A percentile compares a stretch with the other conserved stretches of the same genome.
Evolutionary conservation across 108 stramenopile species (phyloP).

Genomic region (Nitzschia palea): DNA sequence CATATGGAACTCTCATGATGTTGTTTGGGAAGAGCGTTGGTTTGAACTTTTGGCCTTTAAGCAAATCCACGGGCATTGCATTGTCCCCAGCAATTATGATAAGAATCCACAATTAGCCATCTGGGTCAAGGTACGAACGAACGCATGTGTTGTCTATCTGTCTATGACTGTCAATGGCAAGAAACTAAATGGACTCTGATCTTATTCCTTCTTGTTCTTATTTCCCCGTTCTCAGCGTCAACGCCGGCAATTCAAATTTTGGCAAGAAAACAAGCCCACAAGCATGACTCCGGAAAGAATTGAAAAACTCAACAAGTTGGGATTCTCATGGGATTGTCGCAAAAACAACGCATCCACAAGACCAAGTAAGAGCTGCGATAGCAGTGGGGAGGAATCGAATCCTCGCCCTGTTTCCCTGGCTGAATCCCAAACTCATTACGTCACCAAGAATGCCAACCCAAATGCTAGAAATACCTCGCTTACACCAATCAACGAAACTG

Average conservation of each 20-base stretch:
- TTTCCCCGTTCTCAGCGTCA: constrained; percentile 42
- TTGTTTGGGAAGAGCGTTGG: constrained; percentile 37
- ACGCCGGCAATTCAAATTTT: constrained; percentile 50
- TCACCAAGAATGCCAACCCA: too few relatives aligned
- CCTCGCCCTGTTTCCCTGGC: too few relatives aligned
- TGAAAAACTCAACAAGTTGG: constrained; percentile 31
- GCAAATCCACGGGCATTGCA: constrained; percentile 35
- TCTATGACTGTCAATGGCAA: too few relatives aligned
- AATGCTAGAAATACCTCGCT: too few relatives aligned
- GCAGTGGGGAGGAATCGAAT: neutral
- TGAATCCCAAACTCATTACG: too few relatives aligned
- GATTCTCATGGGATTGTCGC: constrained; percentile 58
- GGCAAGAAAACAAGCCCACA: constrained; percentile 33
- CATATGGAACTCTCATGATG: constrained; percentile 51
- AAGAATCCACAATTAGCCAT: constrained; percentile 43
- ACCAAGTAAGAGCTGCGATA: neutral
- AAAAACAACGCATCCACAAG: constrained; percentile 6
- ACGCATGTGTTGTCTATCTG: too few relatives aligned
- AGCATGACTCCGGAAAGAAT: constrained; percentile 52
- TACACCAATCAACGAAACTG: too few relatives aligned
- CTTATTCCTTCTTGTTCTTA: too few relatives aligned
- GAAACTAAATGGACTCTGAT: too few relatives aligned
- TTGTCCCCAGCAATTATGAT: constrained; percentile 41
- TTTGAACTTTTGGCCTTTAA: constrained; percentile 25
- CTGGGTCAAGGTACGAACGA: constrained; percentile 47